phyloP scores from a whole-genome alignment of 1,139 yeast genomes.

The Arxiozyma slooffiae region DNA sequence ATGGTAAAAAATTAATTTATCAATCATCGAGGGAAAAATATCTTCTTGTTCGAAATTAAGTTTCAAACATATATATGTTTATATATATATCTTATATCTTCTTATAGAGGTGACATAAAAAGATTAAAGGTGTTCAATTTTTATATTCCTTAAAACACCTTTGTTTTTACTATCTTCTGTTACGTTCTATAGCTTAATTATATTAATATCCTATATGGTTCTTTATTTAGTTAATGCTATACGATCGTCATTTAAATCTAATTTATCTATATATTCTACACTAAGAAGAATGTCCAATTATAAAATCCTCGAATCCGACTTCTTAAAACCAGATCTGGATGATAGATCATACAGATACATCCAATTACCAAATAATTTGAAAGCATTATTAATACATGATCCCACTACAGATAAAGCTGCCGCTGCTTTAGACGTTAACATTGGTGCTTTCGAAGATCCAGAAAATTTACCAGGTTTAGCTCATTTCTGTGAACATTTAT shows the following conservation, averaged over 20 bases:
- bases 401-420: conserved; percentile 84
- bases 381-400: conserved; percentile 72
- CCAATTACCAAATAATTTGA: conserved; percentile 55
- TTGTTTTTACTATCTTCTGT: background rate
- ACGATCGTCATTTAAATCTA: background rate
- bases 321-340: conserved; percentile 58
- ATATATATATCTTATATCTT: background rate
- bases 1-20: background rate
- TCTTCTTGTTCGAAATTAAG: background rate
- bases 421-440: conserved; percentile 85
- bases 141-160: background rate
- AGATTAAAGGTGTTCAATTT: background rate
- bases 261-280: background rate
- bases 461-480: conserved; percentile 74
- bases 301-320: conserved; percentile 9
- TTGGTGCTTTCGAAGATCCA: conserved; percentile 82
- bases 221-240: background rate
- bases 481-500: conserved; percentile 90
- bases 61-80: background rate
- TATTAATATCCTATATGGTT: conserved; percentile 5
- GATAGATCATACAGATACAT: conserved; percentile 66
- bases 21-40: background rate
- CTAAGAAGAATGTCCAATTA: background rate
- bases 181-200: background rate
- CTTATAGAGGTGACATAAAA: no score